phyloP scores from a whole-genome alignment of 805 yeast species.

The Alloascoidea hylecoeti region DNA sequence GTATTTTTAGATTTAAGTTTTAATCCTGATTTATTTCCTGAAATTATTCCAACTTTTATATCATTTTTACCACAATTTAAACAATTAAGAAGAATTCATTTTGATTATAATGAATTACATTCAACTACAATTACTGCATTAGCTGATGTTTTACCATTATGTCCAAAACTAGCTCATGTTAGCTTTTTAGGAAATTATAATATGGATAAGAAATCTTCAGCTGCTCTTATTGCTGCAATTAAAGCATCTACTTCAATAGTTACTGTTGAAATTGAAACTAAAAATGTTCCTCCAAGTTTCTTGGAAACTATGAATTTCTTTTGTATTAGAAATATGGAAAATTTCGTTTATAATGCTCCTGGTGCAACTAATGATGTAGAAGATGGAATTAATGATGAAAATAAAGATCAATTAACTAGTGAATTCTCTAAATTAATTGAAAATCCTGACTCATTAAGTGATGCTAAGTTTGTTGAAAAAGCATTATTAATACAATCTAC shows the following conservation, averaged over 20 bases:
- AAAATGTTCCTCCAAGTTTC: not conserved
- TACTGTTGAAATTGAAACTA: not conserved
- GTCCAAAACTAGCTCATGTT: not conserved
- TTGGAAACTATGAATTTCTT: not conserved
- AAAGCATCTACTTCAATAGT: not conserved
- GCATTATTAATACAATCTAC: not conserved
- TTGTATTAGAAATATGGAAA: not conserved
- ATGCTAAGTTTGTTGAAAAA: not conserved
- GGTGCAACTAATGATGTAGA: too few relatives aligned
- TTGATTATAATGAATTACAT: conserved; percentile 45
- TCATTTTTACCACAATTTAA: conserved; percentile 58
- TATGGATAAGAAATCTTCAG: not conserved
- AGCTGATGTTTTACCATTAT: not conserved
- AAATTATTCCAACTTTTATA: conserved; percentile 38
- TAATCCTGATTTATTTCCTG: conserved; percentile 54
- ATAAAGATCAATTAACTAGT: not conserved
- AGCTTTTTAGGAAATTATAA: conserved; percentile 1
- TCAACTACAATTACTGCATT: not conserved
- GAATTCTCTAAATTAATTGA: not conserved
- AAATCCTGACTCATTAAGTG: not conserved
- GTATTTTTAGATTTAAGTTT: conserved; percentile 66
- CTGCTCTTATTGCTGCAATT: not conserved
- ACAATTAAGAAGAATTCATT: conserved; percentile 46
- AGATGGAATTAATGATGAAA: not conserved
- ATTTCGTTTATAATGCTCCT: not conserved